Conservation (phyloP, 2,329 filamentous ascomycete species). For the Sporothrix inflata region DNA sequence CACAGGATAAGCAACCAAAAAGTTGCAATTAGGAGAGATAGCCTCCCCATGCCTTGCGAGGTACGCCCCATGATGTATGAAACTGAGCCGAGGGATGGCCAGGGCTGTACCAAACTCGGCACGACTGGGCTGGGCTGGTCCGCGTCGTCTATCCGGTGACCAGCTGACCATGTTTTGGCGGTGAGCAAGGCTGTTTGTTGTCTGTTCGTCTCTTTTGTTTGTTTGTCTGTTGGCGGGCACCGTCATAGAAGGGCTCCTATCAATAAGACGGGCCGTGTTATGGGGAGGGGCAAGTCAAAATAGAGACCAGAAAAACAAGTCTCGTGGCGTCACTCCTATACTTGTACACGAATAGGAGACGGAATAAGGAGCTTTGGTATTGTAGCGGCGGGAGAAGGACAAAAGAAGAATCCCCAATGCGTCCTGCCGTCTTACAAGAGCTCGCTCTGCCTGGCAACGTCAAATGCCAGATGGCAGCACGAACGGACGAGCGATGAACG, state of each 20-base stretch:
- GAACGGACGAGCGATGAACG: neutral
- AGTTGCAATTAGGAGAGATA: constrained; percentile 8
- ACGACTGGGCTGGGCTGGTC: neutral
- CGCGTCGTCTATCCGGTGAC: neutral
- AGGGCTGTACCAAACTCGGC: neutral
- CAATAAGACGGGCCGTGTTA: constrained; percentile 24
- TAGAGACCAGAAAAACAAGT: neutral
- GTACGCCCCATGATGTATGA: neutral
- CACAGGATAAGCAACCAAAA: neutral
- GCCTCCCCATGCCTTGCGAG: neutral
- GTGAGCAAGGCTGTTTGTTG: neutral
- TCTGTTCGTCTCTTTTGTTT: neutral
- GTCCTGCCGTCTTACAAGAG: too few species aligned
- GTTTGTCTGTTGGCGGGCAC: neutral
- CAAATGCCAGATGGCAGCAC: too few species aligned
- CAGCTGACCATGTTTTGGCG: constrained; percentile 14
- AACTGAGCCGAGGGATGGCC: neutral
- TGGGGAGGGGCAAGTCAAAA: neutral
- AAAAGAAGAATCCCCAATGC: too few species aligned
- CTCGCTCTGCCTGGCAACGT: too few species aligned
- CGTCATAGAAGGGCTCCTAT: constrained; percentile 21
- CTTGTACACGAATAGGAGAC: too few species aligned
- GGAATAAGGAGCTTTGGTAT: neutral
- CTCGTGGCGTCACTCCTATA: neutral
- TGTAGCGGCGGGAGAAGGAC: neutral